phyloP scores from a whole-genome alignment of 2,329 filamentous ascomycete genomes.

The Lasiodiplodia hormozganensis region DNA sequence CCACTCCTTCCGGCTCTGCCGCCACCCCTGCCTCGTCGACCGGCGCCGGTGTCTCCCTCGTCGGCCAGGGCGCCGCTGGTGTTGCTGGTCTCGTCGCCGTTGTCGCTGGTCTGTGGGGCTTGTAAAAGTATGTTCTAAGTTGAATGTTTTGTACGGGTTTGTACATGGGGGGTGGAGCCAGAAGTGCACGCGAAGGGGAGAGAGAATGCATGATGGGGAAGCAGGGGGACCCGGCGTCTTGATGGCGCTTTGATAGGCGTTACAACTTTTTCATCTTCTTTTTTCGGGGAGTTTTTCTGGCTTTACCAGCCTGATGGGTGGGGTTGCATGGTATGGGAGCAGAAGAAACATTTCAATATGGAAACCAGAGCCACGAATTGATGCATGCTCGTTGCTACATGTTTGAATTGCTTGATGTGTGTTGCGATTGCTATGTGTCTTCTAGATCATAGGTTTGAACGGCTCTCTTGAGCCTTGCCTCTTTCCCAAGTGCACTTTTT shows the following conservation, averaged over 20 bases:
- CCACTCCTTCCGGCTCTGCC: conserved; percentile 33
- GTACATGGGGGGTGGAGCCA: background rate
- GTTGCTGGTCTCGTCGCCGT: conserved; percentile 15
- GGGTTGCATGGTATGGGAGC: background rate
- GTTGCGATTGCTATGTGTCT: background rate
- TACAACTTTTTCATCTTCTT: background rate
- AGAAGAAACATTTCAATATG: background rate
- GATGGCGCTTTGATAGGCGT: background rate
- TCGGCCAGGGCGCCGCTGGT: conserved; percentile 27
- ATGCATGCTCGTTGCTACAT: background rate
- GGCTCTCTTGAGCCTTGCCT: background rate
- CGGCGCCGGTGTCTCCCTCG: conserved; percentile 36
- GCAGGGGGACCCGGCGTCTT: background rate
- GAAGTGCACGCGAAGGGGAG: background rate
- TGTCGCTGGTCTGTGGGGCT: conserved; percentile 24
- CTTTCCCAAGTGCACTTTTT: background rate
- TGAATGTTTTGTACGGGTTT: background rate
- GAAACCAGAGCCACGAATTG: background rate
- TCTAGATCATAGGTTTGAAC: background rate
- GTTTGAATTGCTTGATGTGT: background rate
- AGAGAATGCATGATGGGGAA: background rate
- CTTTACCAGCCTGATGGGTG: background rate
- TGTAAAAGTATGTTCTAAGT: background rate
- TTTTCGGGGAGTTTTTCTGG: background rate
- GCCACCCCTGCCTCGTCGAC: conserved; percentile 28